Evolutionary conservation across 2,329 filamentous ascomycete species (phyloP).

Genomic region (Trichoderma lentiforme): DNA sequence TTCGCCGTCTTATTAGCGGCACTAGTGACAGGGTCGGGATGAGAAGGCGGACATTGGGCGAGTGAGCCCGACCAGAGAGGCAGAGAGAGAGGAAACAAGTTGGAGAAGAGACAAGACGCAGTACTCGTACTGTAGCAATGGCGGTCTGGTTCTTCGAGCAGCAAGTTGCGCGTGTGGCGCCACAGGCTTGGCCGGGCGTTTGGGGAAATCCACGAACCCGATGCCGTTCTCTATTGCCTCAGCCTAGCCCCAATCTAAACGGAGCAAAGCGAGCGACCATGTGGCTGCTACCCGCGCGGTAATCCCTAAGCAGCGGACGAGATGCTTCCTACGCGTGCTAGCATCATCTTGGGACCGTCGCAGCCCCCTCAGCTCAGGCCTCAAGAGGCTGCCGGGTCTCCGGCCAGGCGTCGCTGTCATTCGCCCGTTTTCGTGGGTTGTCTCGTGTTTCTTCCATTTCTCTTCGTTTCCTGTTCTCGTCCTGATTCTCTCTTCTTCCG

Average conservation of each 20-base stretch:
- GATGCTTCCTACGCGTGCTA: background rate
- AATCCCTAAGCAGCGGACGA: constrained; percentile 9
- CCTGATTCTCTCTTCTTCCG: background rate
- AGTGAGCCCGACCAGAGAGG: background rate
- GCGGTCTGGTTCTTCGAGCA: background rate
- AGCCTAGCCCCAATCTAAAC: background rate
- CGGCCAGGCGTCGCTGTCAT: background rate
- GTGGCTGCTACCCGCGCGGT: constrained; percentile 15
- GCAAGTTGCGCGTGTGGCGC: background rate
- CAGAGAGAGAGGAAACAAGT: background rate
- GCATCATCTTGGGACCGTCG: background rate
- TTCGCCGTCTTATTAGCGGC: constrained; percentile 3
- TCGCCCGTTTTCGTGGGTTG: background rate
- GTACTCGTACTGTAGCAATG: background rate
- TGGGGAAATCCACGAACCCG: background rate
- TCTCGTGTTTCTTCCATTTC: background rate
- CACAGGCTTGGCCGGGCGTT: constrained; percentile 1
- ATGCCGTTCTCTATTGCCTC: background rate
- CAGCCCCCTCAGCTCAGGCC: background rate
- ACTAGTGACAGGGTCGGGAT: background rate
- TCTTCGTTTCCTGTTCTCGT: background rate
- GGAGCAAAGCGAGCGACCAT: background rate
- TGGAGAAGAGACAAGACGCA: background rate
- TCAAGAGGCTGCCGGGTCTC: constrained; percentile 3
- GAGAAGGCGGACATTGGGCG: background rate